Conservation (phyloP, 2,329 filamentous ascomycete species). For the Fusarium newnesense region DNA sequence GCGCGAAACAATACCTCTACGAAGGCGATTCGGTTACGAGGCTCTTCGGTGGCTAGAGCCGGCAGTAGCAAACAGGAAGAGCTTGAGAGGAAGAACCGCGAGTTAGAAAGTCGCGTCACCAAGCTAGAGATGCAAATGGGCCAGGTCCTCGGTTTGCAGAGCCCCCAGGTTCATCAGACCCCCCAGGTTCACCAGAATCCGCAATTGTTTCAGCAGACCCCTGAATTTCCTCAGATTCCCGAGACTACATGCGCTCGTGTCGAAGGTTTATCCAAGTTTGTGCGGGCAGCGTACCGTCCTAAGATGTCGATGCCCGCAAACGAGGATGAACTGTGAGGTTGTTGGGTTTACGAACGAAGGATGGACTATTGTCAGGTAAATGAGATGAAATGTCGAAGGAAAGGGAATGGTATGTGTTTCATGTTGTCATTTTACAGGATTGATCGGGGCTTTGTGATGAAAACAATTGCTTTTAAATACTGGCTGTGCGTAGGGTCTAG, state of each 20-base stretch:
- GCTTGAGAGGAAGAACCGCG: slow-evolving; percentile 1
- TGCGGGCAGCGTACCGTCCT: slow-evolving; percentile 5
- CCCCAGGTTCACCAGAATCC: background rate
- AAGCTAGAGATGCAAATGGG: slow-evolving; percentile 24
- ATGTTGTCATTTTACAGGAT: background rate
- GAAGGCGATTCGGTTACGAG: background rate
- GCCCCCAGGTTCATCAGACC: background rate
- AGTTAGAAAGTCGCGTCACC: slow-evolving; percentile 23
- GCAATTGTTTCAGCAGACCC: background rate
- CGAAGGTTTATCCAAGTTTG: background rate
- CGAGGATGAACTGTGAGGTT: background rate
- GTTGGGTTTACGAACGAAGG: background rate
- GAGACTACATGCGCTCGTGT: background rate
- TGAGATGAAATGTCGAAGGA: background rate
- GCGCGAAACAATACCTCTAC: background rate
- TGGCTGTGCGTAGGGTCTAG: background rate
- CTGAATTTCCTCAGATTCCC: background rate
- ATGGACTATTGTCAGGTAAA: background rate
- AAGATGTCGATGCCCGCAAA: background rate
- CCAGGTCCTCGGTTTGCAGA: background rate
- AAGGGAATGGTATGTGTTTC: background rate
- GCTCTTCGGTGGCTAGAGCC: background rate
- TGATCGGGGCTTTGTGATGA: background rate
- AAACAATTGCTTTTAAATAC: slow-evolving; percentile 9
- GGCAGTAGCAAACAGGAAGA: background rate